Evolutionary conservation across 1,139 yeast species (phyloP), one percentile per base, ranked within the genome.

Genomic region (Sugiyamaella neomexicana): DNA sequence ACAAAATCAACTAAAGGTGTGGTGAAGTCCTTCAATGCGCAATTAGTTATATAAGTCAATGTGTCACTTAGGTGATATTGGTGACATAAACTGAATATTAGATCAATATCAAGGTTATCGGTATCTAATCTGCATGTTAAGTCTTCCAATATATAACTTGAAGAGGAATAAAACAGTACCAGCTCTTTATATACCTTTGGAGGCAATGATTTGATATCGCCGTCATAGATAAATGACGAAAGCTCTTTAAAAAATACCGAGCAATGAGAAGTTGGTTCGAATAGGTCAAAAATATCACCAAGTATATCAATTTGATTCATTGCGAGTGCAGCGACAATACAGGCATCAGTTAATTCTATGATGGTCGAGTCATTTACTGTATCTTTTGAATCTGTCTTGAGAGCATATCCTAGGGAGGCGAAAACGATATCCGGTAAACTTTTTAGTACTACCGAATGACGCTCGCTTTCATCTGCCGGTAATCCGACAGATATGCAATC

Each of bases 71-170:
- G 72, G 10, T 77, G 72, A 61, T 83, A 72, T 55, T 77, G 65
- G 29, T 73, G 72, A 66, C 95, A 86, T 32, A 88, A 71, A 5
- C 75, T 74, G 27, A 87, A 74, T 0, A 93, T 81, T 31, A 85
- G 68, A 68, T 90, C 95, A 44, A 89, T 77, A 65, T 90, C 96
- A 55, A 90, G 75, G n/a, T 81, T 75, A 2, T 72, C 62, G 10
- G 86, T 76, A 63, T 89, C 89, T 23, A 89, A 68, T 9, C 81
- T 70, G 62, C 95, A 85, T 13, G 89, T 72, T 23, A 89, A 67
- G 55, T 83, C 83, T 44, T 89, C 89, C 17, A 89, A 72, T 1
- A 73, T 66, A 2, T 76, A 77, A 1, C 84, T 80, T 0, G 69
- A 58, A n/a, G 52, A 53, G 0, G 79, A 75, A 60, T 80, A 82